Conservation (phyloP, 148 eudicot genomes). For the Euryodendron excelsum region DNA sequence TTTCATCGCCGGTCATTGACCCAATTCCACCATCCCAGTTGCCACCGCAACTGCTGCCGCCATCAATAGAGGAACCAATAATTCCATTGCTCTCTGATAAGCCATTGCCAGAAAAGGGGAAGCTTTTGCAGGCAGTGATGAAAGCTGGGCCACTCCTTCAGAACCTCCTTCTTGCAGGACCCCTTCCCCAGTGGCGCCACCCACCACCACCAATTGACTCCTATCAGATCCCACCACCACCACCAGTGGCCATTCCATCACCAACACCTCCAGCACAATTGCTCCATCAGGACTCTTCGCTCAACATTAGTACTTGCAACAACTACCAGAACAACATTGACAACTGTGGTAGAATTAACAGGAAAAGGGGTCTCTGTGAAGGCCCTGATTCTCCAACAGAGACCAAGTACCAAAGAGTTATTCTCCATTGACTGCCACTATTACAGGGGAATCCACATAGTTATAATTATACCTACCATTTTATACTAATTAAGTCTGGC, state of each 20-base stretch:
- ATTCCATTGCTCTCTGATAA: constrained; percentile 16
- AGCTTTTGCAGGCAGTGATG: constrained; percentile 74
- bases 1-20: constrained; percentile 37
- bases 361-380: constrained; percentile 33
- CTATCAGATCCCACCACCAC: constrained; percentile 60
- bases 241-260: constrained; percentile 51
- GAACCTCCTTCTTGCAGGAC: constrained; percentile 77
- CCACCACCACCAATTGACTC: constrained; percentile 73
- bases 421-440: constrained; percentile 18
- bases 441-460: not conserved
- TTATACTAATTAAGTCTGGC: constrained; percentile 5
- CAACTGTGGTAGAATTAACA: constrained; percentile 19
- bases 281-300: constrained; percentile 21
- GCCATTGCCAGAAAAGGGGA: constrained; percentile 74
- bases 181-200: constrained; percentile 84
- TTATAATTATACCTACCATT: constrained; percentile 10
- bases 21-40: constrained; percentile 12
- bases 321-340: too few relatives aligned
- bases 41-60: not conserved
- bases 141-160: constrained; percentile 86
- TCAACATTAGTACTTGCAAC: constrained; percentile 10
- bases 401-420: constrained; percentile 40
- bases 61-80: constrained; percentile 1
- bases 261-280: constrained; percentile 12
- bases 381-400: constrained; percentile 28